Evolutionary conservation across 208 protist genomes (phyloP), one percentile per base, ranked within the genome.

Genomic region (Trypanosoma vivax): DNA sequence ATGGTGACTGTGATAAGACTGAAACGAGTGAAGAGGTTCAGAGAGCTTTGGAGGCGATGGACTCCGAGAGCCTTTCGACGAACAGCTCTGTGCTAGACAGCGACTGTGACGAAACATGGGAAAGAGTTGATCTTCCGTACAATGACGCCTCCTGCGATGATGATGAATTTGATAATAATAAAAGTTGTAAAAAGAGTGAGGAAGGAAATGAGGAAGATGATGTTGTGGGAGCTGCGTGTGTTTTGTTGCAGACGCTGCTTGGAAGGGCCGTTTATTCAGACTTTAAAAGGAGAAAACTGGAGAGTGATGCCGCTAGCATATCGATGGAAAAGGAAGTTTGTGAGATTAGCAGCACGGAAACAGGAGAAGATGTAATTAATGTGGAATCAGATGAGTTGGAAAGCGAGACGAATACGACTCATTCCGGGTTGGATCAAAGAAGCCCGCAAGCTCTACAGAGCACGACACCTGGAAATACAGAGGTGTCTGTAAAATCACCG

Each of bases 31-130:
- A 46, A 53, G 62, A 43, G 25, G 23, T 19, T 14, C 14, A 19
- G 7, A 27, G 30, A 13, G 19, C 64, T 60, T 42, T 67, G 29
- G 60, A 59, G 34, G 58, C 51, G 19, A 57, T 71, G 50, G 72
- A 77, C 51, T 11, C 14, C 29, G 76, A 84, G 46, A 79, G 72
- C 13, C 51, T 70, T 28, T 78, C 71, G 2, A 84, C 76, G n/a
- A 40, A 49, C 19, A 73, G 68, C 53, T 70, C 60, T 40, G 23
- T 79, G 31, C 65, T 76, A 51, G 42, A 57, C 28, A 54, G 47
- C 45, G 66, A 53, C 11, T 39, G 9, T 28, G 64, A 62, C 41
- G 40, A 60, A n/a, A n/a, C n/a, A n/a, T n/a, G n/a, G n/a, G n/a
- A n/a, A 38, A 25, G 40, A 21, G 16, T 37, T 55, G 30, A 46